These are phyloP conservation scores for Neospermospora avenae DNA, from an alignment of 2,329 filamentous ascomycete species.

Conservation along the genomic window DNA sequence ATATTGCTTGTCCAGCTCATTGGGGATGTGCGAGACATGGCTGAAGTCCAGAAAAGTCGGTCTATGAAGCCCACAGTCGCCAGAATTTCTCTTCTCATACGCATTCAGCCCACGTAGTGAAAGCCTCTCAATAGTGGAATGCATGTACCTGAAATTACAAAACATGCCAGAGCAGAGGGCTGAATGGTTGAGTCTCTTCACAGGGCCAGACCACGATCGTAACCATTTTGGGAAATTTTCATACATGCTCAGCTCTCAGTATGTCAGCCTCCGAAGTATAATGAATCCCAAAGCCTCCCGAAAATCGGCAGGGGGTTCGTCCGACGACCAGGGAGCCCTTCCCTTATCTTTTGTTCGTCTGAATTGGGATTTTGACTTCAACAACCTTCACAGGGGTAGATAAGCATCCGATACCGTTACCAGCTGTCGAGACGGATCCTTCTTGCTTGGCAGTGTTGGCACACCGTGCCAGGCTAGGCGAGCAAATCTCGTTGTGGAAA, in stretches of 20 bases:
- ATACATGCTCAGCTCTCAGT: not conserved
- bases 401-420: too few species aligned
- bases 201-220: too few species aligned
- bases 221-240: not conserved
- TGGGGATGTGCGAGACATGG: not conserved
- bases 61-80: not conserved
- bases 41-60: not conserved
- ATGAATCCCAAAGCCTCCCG: not conserved
- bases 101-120: not conserved
- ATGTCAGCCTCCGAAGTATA: not conserved
- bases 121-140: not conserved
- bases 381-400: too few species aligned
- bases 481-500: too few species aligned
- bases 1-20: not conserved
- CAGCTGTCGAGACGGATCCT: too few species aligned
- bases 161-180: not conserved
- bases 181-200: not conserved
- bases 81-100: not conserved
- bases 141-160: not conserved
- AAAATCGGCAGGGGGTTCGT: not conserved
- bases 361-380: not conserved
- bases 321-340: not conserved
- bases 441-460: too few species aligned
- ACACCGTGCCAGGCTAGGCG: too few species aligned
- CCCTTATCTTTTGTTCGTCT: not conserved